These are phyloP conservation scores for Stellera chamaejasme DNA, from an alignment of 345 rosid genomes.

Conservation along the genomic window DNA sequence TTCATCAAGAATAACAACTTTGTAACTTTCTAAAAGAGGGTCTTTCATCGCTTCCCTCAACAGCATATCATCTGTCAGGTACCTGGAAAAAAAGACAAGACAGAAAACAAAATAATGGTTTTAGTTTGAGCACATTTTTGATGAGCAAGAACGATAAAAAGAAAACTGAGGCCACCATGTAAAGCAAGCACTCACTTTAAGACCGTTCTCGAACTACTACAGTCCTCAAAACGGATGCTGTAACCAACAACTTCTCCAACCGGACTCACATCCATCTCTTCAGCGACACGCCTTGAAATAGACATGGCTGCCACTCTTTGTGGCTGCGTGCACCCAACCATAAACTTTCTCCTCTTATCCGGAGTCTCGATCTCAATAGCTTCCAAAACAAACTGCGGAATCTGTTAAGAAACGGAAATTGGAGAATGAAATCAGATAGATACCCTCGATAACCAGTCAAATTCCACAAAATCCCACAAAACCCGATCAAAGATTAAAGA, in stretches of 20 bases:
- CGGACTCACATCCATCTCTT: conserved; percentile 92
- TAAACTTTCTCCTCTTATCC: conserved; percentile 72
- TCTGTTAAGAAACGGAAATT: conserved; percentile 33
- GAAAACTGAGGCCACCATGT: neutral
- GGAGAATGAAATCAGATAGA: neutral
- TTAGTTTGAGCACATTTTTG: neutral
- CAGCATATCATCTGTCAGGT: conserved; percentile 96
- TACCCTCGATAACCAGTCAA: no score
- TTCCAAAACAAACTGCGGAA: conserved; percentile 92
- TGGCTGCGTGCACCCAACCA: conserved; percentile 76
- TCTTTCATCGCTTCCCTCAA: conserved; percentile 98
- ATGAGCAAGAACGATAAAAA: neutral
- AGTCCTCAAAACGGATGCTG: conserved; percentile 93
- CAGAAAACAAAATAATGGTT: no score
- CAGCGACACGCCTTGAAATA: conserved; percentile 98
- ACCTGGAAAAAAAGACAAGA: conserved; percentile 44
- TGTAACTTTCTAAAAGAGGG: conserved; percentile 93
- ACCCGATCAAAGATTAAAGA: neutral
- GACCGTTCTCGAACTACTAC: conserved; percentile 78
- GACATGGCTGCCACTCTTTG: conserved; percentile 99
- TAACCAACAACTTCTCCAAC: conserved; percentile 99
- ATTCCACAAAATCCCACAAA: neutral
- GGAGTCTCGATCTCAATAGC: conserved; percentile 77
- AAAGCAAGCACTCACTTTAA: conserved; percentile 83
- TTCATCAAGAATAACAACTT: conserved; percentile 92